Conservation (phyloP, 148 eudicot genomes). For the Rhododendron vialii region DNA sequence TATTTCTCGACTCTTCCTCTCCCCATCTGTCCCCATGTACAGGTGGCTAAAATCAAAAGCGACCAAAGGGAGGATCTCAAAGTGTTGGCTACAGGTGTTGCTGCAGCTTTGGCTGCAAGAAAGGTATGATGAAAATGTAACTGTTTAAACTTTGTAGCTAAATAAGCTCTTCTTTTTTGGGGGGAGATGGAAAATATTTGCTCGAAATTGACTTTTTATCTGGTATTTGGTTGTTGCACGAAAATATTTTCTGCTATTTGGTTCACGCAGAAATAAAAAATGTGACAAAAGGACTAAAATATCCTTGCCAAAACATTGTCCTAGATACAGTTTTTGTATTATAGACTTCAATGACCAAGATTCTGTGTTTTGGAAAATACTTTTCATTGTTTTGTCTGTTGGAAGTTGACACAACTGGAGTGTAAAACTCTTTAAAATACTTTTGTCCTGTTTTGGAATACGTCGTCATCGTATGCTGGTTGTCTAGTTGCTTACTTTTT, state of each 20-base stretch:
- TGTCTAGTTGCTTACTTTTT: background rate
- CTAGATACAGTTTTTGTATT: background rate
- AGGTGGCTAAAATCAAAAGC: slow-evolving; percentile 97
- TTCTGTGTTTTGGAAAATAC: background rate
- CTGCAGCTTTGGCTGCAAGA: slow-evolving; percentile 96
- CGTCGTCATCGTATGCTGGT: background rate
- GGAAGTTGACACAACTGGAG: background rate
- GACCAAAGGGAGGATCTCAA: slow-evolving; percentile 98
- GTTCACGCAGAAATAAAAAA: background rate
- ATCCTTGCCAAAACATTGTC: background rate
- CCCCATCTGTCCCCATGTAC: background rate
- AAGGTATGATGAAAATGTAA: slow-evolving; percentile 47
- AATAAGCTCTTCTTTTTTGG: background rate
- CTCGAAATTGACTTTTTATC: background rate
- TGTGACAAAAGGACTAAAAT: background rate
- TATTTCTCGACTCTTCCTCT: background rate
- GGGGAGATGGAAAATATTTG: background rate
- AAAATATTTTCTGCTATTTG: background rate
- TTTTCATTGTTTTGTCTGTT: background rate
- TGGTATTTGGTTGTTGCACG: background rate
- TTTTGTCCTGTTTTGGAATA: background rate
- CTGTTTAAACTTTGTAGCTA: background rate
- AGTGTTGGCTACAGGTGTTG: slow-evolving; percentile 96
- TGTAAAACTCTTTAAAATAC: background rate
- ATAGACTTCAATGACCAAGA: background rate